Percentiles rank a stretch among this genome's conserved stretches.
Evolutionary conservation across 352 stramenopile species (phyloP).

Genomic region (Aphanomyces euteiches): DNA sequence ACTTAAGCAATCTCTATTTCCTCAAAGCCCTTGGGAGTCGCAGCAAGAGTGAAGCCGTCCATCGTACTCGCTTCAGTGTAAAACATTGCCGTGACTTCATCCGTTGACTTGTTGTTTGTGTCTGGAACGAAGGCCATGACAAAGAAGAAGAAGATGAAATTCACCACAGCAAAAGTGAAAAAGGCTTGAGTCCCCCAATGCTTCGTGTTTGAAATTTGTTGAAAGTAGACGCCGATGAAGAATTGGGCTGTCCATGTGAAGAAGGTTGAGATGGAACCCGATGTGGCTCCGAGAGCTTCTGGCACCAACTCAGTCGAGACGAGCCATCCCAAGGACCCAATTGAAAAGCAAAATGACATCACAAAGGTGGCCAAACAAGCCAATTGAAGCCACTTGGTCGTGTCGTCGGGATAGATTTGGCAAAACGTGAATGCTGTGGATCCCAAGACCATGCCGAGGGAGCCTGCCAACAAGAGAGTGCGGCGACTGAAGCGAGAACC

Average conservation of each 20-base stretch:
- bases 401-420: conserved; percentile 28
- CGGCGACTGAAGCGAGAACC: conserved; percentile 4
- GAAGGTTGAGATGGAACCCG: conserved; percentile 45
- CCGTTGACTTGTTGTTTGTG: conserved; percentile 45
- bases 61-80: not conserved
- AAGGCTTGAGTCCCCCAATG: conserved; percentile 38
- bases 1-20: too few species aligned
- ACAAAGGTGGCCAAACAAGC: conserved; percentile 36
- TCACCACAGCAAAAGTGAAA: conserved; percentile 39
- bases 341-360: conserved; percentile 33
- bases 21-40: too few species aligned
- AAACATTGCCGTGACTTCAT: conserved; percentile 5
- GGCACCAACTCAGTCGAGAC: conserved; percentile 55
- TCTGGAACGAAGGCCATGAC: conserved; percentile 39
- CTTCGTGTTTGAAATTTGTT: conserved; percentile 39
- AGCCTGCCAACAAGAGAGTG: conserved; percentile 32
- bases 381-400: conserved; percentile 34
- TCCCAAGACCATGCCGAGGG: not conserved
- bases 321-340: conserved; percentile 50
- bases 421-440: conserved; percentile 24
- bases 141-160: conserved; percentile 40
- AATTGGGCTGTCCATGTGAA: conserved; percentile 56
- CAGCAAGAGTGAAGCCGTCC: too few species aligned
- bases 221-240: conserved; percentile 51
- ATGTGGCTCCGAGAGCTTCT: conserved; percentile 44